Evolutionary conservation across 805 yeast species (phyloP), one percentile per base, ranked within the genome.

Genomic region (Komagataella pastoris): DNA sequence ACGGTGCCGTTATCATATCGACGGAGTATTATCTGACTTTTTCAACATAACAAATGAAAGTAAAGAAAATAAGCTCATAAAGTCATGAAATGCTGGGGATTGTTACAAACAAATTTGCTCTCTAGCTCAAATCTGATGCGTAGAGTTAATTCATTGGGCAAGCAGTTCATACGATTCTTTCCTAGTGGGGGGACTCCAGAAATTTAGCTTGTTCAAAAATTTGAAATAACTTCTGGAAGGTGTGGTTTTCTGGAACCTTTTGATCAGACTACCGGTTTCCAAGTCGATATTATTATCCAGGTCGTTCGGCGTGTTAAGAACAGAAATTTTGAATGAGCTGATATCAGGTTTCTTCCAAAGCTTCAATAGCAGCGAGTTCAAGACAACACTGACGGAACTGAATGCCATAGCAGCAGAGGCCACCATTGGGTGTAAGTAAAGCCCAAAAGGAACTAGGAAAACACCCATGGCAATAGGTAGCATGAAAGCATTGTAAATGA

Each of bases 331-430:
- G 14, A 30, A 30, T 2, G 40, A 30, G 57, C 49, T 3, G 14
- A 30, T 30, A 30, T 47, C 49, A 14, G 71, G 72, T 1, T 71
- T 64, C 43, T 59, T 73, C 89, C 91, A 88, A 48, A 69, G 67
- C 61, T 84, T 85, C 58, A 91, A 70, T 59, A 80, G 63, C 54
- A 91, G 70, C 0, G 97, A 88, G 55, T 86, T 85, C 48, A 83
- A 59, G 24, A 93, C 90, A 19, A 91, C 98, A 58, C 95, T 85
- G 2, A 88, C 82, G 1, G 96, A 87, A 56, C 96, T 87, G 59
- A 88, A 73, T 0, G 96, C 96, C 98, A 93, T 93, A 1, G 97
- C 85, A 12, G 82, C 77, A 46, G 93, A 88, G 1, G 98, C 98
- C 61, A 88, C 78, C 63, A 88, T 81, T 2, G 98, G 99, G 50